Evolutionary conservation across 106 monocot species (phyloP), one percentile per base, ranked within the genome.

Genomic region (Chionographis japonica): DNA sequence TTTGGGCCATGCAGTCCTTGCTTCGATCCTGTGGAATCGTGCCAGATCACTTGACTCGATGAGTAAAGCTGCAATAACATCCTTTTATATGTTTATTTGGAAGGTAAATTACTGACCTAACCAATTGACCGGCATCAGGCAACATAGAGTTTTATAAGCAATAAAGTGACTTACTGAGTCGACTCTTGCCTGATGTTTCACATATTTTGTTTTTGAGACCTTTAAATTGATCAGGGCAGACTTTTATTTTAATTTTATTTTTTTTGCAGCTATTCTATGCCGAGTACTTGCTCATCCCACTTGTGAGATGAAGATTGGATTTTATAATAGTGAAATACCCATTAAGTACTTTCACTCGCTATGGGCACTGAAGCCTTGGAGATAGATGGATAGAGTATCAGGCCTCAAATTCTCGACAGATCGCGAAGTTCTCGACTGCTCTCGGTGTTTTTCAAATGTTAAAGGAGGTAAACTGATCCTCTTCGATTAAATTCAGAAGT

Each of bases 51-150:
- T 86, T 42, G 89, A 84, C 36, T 58, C 82, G 40, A 82, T 64
- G 53, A 86, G 50, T n/a, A 92, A 91, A 82, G 20, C 84, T 68
- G 74, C 79, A 42, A 95, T 95, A 59, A 95, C 91, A 78, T 86
- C 88, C 40, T 95, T 91, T 68, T 95, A 95, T 72, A 95, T 92
- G 95, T 92, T 95, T 70, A 86, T 95, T 71, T 95, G 95, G 95
- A 88, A 95, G 95, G 95, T 95, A 78, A 75, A 9, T 36, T 68
- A 18, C 14, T 37, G 4, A 13, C 60, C 16, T 11, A 16, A 12
- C 37, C 17, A 13, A 51, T 15, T 16, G 4, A n/a, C 11, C n/a
- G 42, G 16, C 13, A 62, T 62, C 42, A 42, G 16, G 27, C 65
- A 50, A 51, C 35, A 5, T 50, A 18, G 3, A n/a, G 3, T 41